These are phyloP conservation scores for Plasmodium knowlesi DNA, from an alignment of 169 alveolate species.

Conservation along the genomic window DNA sequence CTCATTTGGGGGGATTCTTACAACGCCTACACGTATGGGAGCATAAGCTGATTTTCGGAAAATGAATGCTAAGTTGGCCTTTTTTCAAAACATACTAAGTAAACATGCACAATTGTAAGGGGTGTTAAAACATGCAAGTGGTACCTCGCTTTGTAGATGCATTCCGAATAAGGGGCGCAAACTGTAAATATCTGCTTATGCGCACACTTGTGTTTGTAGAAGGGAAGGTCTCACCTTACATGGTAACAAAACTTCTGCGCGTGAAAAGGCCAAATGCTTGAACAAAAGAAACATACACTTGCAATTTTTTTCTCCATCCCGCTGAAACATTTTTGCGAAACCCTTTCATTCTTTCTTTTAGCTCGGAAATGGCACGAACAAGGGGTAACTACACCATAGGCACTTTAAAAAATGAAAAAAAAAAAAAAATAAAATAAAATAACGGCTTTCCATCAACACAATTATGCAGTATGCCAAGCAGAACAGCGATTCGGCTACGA, in stretches of 20 bases:
- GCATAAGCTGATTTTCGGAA: background rate
- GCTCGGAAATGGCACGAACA: background rate
- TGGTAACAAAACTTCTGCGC: background rate
- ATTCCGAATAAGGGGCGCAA: background rate
- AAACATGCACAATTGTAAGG: background rate
- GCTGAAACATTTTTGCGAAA: background rate
- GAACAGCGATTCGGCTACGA: background rate
- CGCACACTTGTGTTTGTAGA: background rate
- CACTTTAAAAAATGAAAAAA: background rate
- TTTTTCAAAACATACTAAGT: background rate
- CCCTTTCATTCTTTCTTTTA: background rate
- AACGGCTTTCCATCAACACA: background rate
- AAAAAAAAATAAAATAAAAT: background rate
- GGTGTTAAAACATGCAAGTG: background rate
- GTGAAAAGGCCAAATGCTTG: background rate
- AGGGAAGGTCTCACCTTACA: background rate
- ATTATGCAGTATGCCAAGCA: background rate
- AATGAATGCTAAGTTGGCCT: background rate
- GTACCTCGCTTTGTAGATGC: background rate
- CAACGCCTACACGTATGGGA: background rate
- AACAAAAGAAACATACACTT: background rate
- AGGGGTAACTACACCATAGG: background rate
- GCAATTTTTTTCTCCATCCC: background rate
- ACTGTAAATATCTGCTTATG: background rate
- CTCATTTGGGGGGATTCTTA: background rate